Evolutionary conservation across 2,329 filamentous ascomycete genomes (phyloP).

Genomic region (Fusarium bactridioides): DNA sequence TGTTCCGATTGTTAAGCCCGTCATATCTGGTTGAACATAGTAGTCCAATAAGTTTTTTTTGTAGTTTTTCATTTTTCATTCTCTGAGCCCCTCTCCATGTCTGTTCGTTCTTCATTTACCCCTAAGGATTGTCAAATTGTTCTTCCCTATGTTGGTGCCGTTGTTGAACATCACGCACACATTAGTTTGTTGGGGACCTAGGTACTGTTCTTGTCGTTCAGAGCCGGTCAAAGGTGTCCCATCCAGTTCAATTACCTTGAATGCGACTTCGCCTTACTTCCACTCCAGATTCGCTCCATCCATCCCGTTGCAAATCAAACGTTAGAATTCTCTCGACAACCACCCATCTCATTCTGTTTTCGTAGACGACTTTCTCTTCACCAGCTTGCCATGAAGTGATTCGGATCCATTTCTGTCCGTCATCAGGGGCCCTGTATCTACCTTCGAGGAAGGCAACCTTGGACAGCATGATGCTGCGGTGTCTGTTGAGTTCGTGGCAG

Average conservation of each 20-base stretch:
- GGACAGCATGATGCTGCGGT: constrained; percentile 49
- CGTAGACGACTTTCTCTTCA: constrained; percentile 39
- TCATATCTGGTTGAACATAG: not conserved
- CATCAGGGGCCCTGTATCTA: constrained; percentile 39
- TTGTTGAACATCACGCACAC: not conserved
- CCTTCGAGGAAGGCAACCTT: constrained; percentile 50
- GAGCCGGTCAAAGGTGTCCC: not conserved
- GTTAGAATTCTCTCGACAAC: constrained; percentile 50
- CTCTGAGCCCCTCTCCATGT: not conserved
- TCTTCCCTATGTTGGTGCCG: not conserved
- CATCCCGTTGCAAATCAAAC: constrained; percentile 49
- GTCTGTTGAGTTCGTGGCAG: constrained; percentile 48
- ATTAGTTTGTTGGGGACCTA: not conserved
- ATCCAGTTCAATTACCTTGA: not conserved
- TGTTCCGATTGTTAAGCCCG: not conserved
- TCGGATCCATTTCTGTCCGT: constrained; percentile 44
- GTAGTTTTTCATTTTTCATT: too few relatives aligned
- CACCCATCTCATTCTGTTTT: constrained; percentile 50
- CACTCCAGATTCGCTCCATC: constrained; percentile 41
- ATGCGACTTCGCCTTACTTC: constrained; percentile 31
- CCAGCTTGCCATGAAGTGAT: constrained; percentile 46
- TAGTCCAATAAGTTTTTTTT: not conserved
- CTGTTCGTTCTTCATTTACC: not conserved
- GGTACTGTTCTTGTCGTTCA: not conserved
- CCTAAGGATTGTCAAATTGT: not conserved